These are phyloP conservation scores for Cercospora sesami DNA, from an alignment of 2,329 filamentous ascomycete species.

Conservation along the genomic window DNA sequence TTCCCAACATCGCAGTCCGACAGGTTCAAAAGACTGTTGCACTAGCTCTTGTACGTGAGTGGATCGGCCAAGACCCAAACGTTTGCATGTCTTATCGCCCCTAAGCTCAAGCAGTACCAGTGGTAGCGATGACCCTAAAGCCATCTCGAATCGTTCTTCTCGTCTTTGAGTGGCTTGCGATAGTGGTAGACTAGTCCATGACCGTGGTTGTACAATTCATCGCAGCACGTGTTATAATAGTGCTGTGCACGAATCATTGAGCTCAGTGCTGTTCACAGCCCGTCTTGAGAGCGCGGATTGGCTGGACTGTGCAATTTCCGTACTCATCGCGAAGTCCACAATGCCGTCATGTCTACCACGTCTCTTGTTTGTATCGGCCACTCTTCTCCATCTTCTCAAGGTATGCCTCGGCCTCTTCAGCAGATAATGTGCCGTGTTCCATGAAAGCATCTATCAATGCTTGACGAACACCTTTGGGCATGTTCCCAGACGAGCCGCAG, in stretches of 20 bases:
- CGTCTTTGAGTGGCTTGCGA: background rate
- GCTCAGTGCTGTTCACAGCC: background rate
- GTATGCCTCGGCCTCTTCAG: conserved; percentile 61
- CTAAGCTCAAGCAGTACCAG: background rate
- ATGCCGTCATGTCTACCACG: conserved; percentile 55
- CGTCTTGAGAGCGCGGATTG: background rate
- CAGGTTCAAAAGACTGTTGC: background rate
- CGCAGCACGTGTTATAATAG: background rate
- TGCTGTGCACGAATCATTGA: background rate
- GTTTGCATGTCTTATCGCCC: background rate
- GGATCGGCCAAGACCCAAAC: background rate
- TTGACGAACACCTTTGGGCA: conserved; percentile 69
- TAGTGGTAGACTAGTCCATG: background rate
- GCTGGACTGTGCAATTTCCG: background rate
- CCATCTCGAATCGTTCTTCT: background rate
- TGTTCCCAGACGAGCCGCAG: conserved; percentile 65
- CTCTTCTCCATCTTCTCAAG: conserved; percentile 57
- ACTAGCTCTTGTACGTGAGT: background rate
- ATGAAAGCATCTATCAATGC: conserved; percentile 64
- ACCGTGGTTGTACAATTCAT: background rate
- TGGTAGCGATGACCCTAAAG: background rate
- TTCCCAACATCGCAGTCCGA: background rate
- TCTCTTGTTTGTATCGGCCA: conserved; percentile 67
- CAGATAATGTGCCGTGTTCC: conserved; percentile 40
- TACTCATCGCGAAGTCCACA: background rate